These are phyloP conservation scores for Pleurotus eryngii DNA, from an alignment of 768 basidiomycete genomes.

Conservation along the genomic window DNA sequence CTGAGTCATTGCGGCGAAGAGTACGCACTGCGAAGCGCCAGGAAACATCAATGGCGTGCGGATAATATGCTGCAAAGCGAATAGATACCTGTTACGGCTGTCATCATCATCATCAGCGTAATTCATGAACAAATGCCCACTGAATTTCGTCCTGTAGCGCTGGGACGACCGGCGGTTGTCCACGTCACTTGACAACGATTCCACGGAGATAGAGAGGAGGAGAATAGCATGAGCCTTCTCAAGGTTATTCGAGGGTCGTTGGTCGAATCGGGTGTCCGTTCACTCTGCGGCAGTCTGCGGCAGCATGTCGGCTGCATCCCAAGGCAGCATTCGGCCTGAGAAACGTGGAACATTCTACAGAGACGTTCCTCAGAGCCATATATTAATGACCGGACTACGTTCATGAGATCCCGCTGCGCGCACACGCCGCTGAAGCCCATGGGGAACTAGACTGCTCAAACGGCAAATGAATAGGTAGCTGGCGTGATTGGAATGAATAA, in stretches of 20 bases:
- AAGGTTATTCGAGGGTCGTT: background rate
- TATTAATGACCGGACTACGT: background rate
- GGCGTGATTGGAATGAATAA: background rate
- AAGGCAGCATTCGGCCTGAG: background rate
- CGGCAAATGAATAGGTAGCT: background rate
- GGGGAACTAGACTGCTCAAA: background rate
- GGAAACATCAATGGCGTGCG: no score
- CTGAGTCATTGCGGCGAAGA: no score
- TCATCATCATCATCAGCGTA: no score
- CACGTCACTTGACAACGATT: background rate
- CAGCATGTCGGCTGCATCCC: background rate
- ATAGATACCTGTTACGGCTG: no score
- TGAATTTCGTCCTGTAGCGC: background rate
- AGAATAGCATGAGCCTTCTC: background rate
- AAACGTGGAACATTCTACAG: background rate
- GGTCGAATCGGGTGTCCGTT: background rate
- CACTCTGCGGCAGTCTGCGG: background rate
- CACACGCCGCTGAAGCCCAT: background rate
- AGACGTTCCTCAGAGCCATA: background rate
- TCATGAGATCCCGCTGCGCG: background rate
- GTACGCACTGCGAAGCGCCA: no score
- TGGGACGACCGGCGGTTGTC: background rate
- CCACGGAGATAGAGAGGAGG: slow-evolving; percentile 3
- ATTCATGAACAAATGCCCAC: no score
- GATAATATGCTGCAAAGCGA: no score